These are phyloP conservation scores for Amborella trichopoda DNA, from an alignment of 164 flowering plant genomes.

Conservation along the genomic window DNA sequence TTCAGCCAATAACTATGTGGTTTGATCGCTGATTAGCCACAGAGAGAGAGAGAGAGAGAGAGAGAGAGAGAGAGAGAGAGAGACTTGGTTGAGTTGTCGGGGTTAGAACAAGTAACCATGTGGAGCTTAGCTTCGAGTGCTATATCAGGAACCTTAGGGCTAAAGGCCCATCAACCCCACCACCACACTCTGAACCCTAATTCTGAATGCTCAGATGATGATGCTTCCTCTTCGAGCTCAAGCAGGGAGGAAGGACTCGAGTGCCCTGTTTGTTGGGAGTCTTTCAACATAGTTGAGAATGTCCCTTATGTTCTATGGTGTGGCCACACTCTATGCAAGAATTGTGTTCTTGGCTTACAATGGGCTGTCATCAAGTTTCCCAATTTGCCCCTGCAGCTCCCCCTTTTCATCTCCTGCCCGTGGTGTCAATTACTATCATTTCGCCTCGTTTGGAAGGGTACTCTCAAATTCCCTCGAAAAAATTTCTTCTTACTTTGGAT, in stretches of 20 bases:
- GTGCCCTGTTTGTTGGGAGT: conserved; percentile 96
- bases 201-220: conserved; percentile 68
- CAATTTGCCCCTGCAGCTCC: conserved; percentile 70
- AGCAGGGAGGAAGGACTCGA: conserved; percentile 76
- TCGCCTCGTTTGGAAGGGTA: conserved; percentile 64
- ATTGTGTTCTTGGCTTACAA: conserved; percentile 70
- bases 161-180: conserved; percentile 23
- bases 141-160: conserved; percentile 31
- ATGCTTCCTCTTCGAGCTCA: conserved; percentile 43
- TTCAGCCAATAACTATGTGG: no score
- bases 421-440: conserved; percentile 85
- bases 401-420: conserved; percentile 85
- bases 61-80: no score
- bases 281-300: conserved; percentile 92
- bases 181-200: conserved; percentile 15
- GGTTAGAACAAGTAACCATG: no score
- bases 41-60: no score
- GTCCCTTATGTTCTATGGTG: conserved; percentile 97
- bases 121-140: conserved; percentile 69
- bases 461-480: conserved; percentile 73
- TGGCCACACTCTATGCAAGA: conserved; percentile 89
- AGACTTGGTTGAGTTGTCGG: no score
- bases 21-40: no score
- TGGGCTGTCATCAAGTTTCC: conserved; percentile 86
- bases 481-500: conserved; percentile 92